phyloP scores from a whole-genome alignment of 2,329 filamentous ascomycete species.

The Colletotrichum nymphaeae region DNA sequence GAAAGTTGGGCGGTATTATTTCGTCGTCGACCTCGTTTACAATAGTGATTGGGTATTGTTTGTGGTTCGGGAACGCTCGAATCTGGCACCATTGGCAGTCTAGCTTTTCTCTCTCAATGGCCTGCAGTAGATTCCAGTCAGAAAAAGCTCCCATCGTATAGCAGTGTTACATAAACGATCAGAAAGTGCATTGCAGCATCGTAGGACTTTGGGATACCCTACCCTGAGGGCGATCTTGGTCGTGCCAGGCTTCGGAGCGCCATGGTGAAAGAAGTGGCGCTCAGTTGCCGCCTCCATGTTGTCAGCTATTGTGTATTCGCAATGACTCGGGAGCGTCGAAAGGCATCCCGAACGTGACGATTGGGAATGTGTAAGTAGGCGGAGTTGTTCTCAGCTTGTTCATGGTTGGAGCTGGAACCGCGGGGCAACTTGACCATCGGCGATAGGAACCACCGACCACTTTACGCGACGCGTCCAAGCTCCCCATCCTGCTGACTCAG shows the following conservation, averaged over 20 bases:
- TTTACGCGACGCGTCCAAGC: constrained; percentile 30
- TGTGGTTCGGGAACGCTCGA: constrained; percentile 62
- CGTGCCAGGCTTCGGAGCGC: constrained; percentile 34
- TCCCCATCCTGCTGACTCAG: constrained; percentile 9
- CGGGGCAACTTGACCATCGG: not conserved
- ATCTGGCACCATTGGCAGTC: constrained; percentile 73
- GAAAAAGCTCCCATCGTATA: not conserved
- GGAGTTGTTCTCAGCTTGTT: not conserved
- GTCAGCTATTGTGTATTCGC: not conserved
- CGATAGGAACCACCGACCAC: constrained; percentile 12
- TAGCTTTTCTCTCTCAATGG: constrained; percentile 50
- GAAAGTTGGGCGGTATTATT: constrained; percentile 71
- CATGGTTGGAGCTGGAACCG: not conserved
- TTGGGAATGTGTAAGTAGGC: not conserved
- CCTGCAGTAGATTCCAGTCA: constrained; percentile 41
- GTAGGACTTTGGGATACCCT: constrained; percentile 17
- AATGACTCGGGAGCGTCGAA: too few species aligned
- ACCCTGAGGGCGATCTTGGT: constrained; percentile 19
- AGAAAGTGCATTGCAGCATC: not conserved
- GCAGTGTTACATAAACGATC: not conserved
- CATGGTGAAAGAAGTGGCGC: constrained; percentile 64
- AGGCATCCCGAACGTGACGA: not conserved
- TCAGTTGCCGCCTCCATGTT: constrained; percentile 59
- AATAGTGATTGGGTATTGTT: constrained; percentile 67
- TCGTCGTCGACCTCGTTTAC: constrained; percentile 71